These are phyloP conservation scores for Ensete ventricosum DNA, from an alignment of 176 grass and related monocot species.

Conservation along the genomic window DNA sequence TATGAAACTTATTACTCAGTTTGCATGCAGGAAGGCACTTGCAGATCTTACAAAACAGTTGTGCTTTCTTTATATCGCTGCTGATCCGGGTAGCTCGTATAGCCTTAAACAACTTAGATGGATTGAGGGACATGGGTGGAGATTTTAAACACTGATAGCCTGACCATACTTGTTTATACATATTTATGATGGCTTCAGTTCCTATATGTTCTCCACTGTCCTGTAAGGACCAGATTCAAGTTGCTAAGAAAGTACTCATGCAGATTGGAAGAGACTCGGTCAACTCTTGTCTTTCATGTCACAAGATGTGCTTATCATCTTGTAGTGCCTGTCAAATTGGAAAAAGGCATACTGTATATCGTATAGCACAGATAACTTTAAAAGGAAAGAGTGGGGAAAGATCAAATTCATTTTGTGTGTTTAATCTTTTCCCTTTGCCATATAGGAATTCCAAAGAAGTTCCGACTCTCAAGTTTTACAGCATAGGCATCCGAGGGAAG, in stretches of 20 bases:
- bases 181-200: slow-evolving; percentile 30
- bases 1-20: neutral
- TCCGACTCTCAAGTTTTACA: slow-evolving; percentile 12
- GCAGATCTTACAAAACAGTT: neutral
- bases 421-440: slow-evolving; percentile 6
- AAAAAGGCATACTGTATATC: neutral
- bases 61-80: neutral
- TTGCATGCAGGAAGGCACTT: neutral
- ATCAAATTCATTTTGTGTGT: neutral
- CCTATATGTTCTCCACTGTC: slow-evolving; percentile 9
- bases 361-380: slow-evolving; percentile 4
- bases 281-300: neutral
- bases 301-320: slow-evolving; percentile 4
- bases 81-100: neutral
- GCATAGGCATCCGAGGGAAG: slow-evolving; percentile 10
- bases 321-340: neutral
- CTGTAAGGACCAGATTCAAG: slow-evolving; percentile 11
- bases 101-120: neutral
- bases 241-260: neutral
- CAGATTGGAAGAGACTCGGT: neutral
- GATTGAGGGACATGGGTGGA: neutral
- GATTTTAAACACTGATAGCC: neutral
- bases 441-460: neutral
- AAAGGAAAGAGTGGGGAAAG: neutral
- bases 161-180: slow-evolving; percentile 4